phyloP scores from a whole-genome alignment of 1,284 basidiomycete species.

The Ustilago lituana region DNA sequence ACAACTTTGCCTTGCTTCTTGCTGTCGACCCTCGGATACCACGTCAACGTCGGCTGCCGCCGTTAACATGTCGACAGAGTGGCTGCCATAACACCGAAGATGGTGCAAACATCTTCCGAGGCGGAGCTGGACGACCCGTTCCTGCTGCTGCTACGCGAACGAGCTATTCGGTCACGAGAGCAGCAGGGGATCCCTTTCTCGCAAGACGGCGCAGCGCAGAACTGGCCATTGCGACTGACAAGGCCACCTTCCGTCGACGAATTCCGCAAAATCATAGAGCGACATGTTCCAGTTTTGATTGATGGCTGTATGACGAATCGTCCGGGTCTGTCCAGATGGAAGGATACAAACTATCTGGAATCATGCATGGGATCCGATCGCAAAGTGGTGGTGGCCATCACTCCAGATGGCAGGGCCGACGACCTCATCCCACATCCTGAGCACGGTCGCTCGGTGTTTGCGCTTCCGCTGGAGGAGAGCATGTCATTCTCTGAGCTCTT shows the following conservation, averaged over 20 bases:
- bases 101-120: no score
- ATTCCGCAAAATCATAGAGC: constrained; percentile 25
- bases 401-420: constrained; percentile 59
- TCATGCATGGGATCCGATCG: constrained; percentile 37
- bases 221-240: constrained; percentile 18
- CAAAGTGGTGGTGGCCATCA: constrained; percentile 52
- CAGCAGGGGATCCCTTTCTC: constrained; percentile 21
- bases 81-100: no score
- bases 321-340: constrained; percentile 35
- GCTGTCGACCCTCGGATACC: no score
- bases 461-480: constrained; percentile 45
- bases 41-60: background rate
- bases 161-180: constrained; percentile 21
- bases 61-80: background rate
- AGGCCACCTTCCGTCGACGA: constrained; percentile 15
- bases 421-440: constrained; percentile 41
- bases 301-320: constrained; percentile 30
- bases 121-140: constrained; percentile 28
- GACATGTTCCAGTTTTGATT: constrained; percentile 48
- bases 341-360: constrained; percentile 43
- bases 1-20: no score
- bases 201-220: background rate
- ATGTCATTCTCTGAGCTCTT: constrained; percentile 47
- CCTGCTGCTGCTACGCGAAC: constrained; percentile 28
- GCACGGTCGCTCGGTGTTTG: constrained; percentile 40